Evolutionary conservation across 2,329 filamentous ascomycete genomes (phyloP).

Genomic region (Amylocarpus encephaloides): DNA sequence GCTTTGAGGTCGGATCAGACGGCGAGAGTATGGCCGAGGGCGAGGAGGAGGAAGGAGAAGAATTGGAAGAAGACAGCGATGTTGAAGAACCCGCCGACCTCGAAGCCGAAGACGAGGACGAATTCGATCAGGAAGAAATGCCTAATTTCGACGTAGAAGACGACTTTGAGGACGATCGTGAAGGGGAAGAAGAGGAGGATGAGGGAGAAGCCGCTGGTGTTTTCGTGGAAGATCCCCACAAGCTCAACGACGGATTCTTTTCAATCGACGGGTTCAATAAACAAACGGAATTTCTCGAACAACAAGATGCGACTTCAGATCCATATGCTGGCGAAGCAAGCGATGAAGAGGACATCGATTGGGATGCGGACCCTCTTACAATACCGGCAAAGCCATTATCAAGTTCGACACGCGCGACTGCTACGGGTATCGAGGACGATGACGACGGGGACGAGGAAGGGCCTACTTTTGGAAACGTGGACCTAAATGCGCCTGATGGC

Average conservation of each 20-base stretch:
- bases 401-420: slow-evolving; percentile 30
- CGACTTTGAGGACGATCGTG: slow-evolving; percentile 35
- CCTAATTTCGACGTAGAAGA: slow-evolving; percentile 32
- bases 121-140: slow-evolving; percentile 13
- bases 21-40: slow-evolving; percentile 30
- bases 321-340: slow-evolving; percentile 66
- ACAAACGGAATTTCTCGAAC: slow-evolving; percentile 82
- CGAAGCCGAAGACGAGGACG: slow-evolving; percentile 32
- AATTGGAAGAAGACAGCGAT: slow-evolving; percentile 34
- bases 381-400: slow-evolving; percentile 27
- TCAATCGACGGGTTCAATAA: slow-evolving; percentile 97
- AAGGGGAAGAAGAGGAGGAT: slow-evolving; percentile 43
- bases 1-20: slow-evolving; percentile 33
- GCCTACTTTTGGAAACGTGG: slow-evolving; percentile 76
- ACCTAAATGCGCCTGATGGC: slow-evolving; percentile 67
- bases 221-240: slow-evolving; percentile 67
- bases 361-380: slow-evolving; percentile 69
- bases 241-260: slow-evolving; percentile 96
- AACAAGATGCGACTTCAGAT: slow-evolving; percentile 73
- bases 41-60: slow-evolving; percentile 30
- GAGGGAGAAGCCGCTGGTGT: slow-evolving; percentile 46
- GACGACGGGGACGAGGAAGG: slow-evolving; percentile 59
- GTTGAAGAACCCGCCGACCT: slow-evolving; percentile 33
- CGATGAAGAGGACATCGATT: slow-evolving; percentile 84
- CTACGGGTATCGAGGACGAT: slow-evolving; percentile 31